Evolutionary conservation across 805 yeast genomes (phyloP), one percentile per base, ranked within the genome.

Genomic region (Suhomyces prunicola): DNA sequence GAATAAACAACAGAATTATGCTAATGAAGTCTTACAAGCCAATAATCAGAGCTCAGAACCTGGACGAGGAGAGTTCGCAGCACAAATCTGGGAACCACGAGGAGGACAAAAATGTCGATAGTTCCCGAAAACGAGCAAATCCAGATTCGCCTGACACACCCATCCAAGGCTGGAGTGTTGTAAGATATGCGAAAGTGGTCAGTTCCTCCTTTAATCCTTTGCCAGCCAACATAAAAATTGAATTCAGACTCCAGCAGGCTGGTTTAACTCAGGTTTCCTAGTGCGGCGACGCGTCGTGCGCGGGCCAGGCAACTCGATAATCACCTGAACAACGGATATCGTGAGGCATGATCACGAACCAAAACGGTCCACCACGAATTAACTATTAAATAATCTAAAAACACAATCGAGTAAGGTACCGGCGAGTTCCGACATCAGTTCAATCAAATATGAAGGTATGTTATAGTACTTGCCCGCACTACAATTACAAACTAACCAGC

Each of bases 1-100:
- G 63, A 12, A 62, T 71, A 10, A 52, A 54, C 10, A 61, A 62
- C 13, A 54, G 71, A 36, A 57, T 72, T 5, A 50, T 70, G 50
- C 53, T 71, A 3, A 59, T 58, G 63, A 72, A 72, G 50, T 47
- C 62, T 6, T 72, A 71, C 50, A 57, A 56, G 36, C 74, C 74
- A 4, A 29, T 50, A 6, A 12, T 66, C 8, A 53, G 36, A 33
- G 36, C 36, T 33, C 12, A n/a, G 5, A 7, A 9, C 10, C 10
- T 24, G 12, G 22, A 17, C 24, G 6, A 6, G 13, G 15, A 17
- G 12, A 39, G n/a, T 17, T 17, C 24, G 23, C 42, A 39, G 23
- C 23, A 36, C 41, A 19, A 17, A 29, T 29, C 13, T n/a, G 36
- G 36, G 9, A 33, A 13, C 36, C 36, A n/a, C 12, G 36, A 33